phyloP scores from a whole-genome alignment of 1,139 yeast genomes.

The Debaryomyces sp. region DNA sequence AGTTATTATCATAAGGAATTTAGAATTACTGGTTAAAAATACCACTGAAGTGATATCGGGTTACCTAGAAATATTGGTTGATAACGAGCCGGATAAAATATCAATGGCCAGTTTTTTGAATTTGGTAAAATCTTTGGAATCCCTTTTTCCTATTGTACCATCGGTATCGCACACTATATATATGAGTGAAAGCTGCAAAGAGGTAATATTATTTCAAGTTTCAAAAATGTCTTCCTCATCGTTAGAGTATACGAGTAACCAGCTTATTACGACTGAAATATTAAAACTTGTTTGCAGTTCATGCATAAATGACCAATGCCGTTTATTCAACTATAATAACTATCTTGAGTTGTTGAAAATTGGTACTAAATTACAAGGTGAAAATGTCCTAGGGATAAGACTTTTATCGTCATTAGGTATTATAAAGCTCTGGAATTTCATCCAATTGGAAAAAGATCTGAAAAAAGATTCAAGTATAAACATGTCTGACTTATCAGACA shows the following conservation, averaged over 20 bases:
- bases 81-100: slow-evolving; percentile 19
- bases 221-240: slow-evolving; percentile 8
- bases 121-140: slow-evolving; percentile 22
- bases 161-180: slow-evolving; percentile 24
- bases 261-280: slow-evolving; percentile 17
- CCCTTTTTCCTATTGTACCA: slow-evolving; percentile 31
- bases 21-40: slow-evolving; percentile 19
- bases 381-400: slow-evolving; percentile 22
- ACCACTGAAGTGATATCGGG: slow-evolving; percentile 24
- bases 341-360: slow-evolving; percentile 32
- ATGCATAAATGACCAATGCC: slow-evolving; percentile 39
- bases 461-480: slow-evolving; percentile 19
- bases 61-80: slow-evolving; percentile 27
- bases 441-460: slow-evolving; percentile 29
- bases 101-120: slow-evolving; percentile 22
- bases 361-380: slow-evolving; percentile 17
- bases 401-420: slow-evolving; percentile 37
- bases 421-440: slow-evolving; percentile 48
- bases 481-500: slow-evolving; percentile 23
- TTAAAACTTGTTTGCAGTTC: slow-evolving; percentile 35
- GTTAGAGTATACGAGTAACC: slow-evolving; percentile 14
- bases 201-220: slow-evolving; percentile 19
- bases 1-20: slow-evolving; percentile 27
- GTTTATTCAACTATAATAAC: slow-evolving; percentile 33
- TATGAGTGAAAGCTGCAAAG: slow-evolving; percentile 20